phyloP scores from a whole-genome alignment of 192 early-diverging fungal species.

The Linnemannia schmuckeri region DNA sequence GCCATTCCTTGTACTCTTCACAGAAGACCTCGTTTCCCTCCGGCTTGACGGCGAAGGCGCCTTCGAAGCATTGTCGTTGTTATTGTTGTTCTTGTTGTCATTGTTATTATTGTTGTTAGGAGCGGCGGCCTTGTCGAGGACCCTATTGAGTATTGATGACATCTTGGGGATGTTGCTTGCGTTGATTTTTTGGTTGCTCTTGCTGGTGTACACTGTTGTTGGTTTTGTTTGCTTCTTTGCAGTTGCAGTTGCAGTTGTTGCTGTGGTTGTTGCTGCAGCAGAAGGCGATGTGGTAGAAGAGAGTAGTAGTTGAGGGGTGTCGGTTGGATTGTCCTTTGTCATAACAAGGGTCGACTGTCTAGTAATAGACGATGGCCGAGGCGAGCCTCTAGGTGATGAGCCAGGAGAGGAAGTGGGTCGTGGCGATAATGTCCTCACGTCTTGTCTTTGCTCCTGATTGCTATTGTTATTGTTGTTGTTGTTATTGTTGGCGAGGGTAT shows the following conservation, averaged over 20 bases:
- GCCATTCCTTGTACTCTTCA: background rate
- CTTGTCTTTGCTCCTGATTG: background rate
- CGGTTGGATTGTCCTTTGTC: background rate
- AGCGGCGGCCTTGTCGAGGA: background rate
- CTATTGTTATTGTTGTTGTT: background rate
- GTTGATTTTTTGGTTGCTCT: background rate
- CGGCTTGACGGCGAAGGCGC: background rate
- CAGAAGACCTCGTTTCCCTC: background rate
- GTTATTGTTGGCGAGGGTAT: background rate
- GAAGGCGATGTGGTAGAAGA: background rate
- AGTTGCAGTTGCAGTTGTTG: background rate
- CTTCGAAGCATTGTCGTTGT: background rate
- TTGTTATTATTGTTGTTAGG: background rate
- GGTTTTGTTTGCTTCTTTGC: background rate
- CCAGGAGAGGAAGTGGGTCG: background rate
- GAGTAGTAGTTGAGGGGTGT: background rate
- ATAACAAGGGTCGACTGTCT: background rate
- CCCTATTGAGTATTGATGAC: background rate
- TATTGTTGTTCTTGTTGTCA: too few relatives aligned
- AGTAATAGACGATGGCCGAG: background rate
- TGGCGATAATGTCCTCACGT: background rate
- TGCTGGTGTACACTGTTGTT: background rate
- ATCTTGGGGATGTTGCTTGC: background rate
- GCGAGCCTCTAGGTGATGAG: background rate
- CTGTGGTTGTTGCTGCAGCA: background rate